Evolutionary conservation across 768 basidiomycete species (phyloP).

Genomic region (Termitomyces sp.): DNA sequence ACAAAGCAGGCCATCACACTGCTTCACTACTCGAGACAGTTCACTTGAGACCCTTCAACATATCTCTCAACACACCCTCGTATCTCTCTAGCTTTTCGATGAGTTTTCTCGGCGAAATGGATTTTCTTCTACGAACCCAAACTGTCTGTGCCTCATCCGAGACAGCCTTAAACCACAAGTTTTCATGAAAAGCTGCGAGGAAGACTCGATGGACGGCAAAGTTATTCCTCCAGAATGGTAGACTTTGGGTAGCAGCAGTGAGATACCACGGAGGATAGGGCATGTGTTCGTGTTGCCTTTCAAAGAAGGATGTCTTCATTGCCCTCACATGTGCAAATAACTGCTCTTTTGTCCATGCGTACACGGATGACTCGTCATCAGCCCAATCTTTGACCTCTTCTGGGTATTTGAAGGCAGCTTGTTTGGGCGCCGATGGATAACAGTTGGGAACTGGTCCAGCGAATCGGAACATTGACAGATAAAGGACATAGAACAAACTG

Average conservation of each 20-base stretch:
- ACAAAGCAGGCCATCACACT: no score
- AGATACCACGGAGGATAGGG: neutral
- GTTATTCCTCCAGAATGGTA: neutral
- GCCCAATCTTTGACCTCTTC: neutral
- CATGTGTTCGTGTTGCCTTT: neutral
- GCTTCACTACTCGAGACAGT: no score
- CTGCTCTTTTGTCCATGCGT: neutral
- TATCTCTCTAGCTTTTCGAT: no score
- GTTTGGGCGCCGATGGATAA: neutral
- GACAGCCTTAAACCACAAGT: no score
- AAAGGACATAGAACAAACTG: neutral
- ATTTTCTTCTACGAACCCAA: no score
- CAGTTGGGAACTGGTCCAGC: neutral
- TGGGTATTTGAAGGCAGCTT: neutral
- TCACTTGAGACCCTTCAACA: no score
- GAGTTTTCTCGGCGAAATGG: no score
- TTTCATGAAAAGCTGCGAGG: no score
- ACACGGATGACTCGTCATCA: neutral
- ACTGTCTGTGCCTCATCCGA: no score
- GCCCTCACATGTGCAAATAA: neutral
- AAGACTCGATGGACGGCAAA: neutral
- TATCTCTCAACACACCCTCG: no score
- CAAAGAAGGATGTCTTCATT: neutral
- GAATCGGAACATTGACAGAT: neutral
- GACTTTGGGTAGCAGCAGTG: neutral